A percentile compares a stretch with the other conserved stretches of the same genome.
These are phyloP conservation scores for Phaeosphaeria sp. DNA, from an alignment of 2,329 filamentous ascomycete genomes.

Conservation along the genomic window DNA sequence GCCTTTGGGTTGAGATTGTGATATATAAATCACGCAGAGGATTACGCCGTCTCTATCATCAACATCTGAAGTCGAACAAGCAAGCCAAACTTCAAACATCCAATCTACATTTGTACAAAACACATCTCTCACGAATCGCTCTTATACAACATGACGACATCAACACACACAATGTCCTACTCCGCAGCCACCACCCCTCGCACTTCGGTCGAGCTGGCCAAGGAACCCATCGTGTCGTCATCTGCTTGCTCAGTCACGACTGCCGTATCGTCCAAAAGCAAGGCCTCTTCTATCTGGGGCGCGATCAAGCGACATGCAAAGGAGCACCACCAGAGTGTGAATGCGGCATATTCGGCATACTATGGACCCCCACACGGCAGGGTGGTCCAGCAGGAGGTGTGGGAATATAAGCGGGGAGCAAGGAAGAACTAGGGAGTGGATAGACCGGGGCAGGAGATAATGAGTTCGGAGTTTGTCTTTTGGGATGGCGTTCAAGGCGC, in stretches of 20 bases:
- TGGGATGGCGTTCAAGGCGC: not conserved
- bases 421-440: not conserved
- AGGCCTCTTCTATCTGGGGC: conserved; percentile 15
- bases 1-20: not conserved
- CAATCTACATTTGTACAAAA: not conserved
- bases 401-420: conserved; percentile 23
- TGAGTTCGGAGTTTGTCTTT: not conserved
- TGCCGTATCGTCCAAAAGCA: conserved; percentile 6
- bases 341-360: conserved; percentile 25
- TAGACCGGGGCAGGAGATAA: not conserved
- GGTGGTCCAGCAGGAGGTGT: conserved; percentile 12
- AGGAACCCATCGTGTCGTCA: conserved; percentile 8
- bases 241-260: conserved; percentile 10
- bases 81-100: not conserved
- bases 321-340: conserved; percentile 31
- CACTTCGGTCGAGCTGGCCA: conserved; percentile 22
- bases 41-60: not conserved
- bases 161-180: conserved; percentile 11
- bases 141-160: not conserved
- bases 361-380: conserved; percentile 14
- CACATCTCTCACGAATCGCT: not conserved
- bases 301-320: conserved; percentile 23
- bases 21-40: not conserved
- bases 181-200: conserved; percentile 24
- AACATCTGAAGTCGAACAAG: not conserved